Conservation (phyloP, 2,329 filamentous ascomycete genomes). For the Reticulascus tulasneorum region DNA sequence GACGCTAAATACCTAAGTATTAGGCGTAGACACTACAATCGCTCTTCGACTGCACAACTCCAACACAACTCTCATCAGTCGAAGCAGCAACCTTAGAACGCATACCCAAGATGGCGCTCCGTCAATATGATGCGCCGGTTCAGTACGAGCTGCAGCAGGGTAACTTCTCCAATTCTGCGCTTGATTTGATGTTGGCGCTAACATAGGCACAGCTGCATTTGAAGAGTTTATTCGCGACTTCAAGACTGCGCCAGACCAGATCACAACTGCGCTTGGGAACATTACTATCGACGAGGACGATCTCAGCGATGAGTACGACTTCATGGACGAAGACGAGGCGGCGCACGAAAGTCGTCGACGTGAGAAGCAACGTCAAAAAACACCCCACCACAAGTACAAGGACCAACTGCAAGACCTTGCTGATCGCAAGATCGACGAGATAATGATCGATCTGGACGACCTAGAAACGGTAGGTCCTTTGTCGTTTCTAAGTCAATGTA, state of each 20-base stretch:
- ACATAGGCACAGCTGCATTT: slow-evolving; percentile 60
- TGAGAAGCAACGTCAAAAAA: slow-evolving; percentile 37
- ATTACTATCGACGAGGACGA: slow-evolving; percentile 86
- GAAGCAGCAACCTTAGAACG: not conserved
- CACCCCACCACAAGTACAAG: slow-evolving; percentile 81
- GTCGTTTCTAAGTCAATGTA: slow-evolving; percentile 71
- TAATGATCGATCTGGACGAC: slow-evolving; percentile 88
- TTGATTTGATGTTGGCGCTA: slow-evolving; percentile 20
- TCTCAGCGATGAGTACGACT: slow-evolving; percentile 85
- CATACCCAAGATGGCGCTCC: slow-evolving; percentile 69
- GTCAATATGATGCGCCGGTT: slow-evolving; percentile 72
- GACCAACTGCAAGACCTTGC: slow-evolving; percentile 82
- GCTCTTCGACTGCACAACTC: too few relatives aligned
- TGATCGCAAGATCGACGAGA: slow-evolving; percentile 71
- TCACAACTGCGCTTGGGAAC: slow-evolving; percentile 77
- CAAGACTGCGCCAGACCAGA: slow-evolving; percentile 71
- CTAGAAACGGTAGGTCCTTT: slow-evolving; percentile 61
- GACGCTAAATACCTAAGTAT: slow-evolving; percentile 12
- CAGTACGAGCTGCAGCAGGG: slow-evolving; percentile 85
- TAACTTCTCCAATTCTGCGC: slow-evolving; percentile 36
- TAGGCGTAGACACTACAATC: too few relatives aligned
- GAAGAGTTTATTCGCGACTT: slow-evolving; percentile 84
- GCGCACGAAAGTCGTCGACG: slow-evolving; percentile 35
- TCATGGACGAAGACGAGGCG: slow-evolving; percentile 78
- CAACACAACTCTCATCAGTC: too few relatives aligned